Conservation (phyloP, 2,329 filamentous ascomycete species). For the Epichloe hybrida region DNA sequence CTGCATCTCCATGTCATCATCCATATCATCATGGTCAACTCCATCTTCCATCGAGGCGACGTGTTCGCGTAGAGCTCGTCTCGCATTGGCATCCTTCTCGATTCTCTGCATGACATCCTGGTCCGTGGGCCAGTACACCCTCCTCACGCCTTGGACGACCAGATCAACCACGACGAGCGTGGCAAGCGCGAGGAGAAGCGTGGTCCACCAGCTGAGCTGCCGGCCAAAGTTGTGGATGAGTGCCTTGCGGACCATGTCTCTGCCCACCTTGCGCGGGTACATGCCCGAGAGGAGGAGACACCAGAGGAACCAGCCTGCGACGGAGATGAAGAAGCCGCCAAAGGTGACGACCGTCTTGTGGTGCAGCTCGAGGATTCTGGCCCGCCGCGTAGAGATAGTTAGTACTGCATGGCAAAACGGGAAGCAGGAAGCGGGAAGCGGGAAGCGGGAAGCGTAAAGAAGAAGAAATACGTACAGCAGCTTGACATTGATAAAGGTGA, state of each 20-base stretch:
- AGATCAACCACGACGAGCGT: slow-evolving; percentile 59
- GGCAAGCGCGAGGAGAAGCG: slow-evolving; percentile 50
- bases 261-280: slow-evolving; percentile 39
- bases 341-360: slow-evolving; percentile 59
- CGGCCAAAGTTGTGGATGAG: slow-evolving; percentile 60
- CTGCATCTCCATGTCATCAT: slow-evolving; percentile 10
- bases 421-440: neutral
- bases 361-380: slow-evolving; percentile 64
- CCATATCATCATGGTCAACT: slow-evolving; percentile 3
- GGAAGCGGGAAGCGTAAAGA: neutral
- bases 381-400: too few relatives aligned
- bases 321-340: slow-evolving; percentile 42
- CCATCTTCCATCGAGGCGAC: slow-evolving; percentile 5
- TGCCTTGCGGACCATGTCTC: slow-evolving; percentile 56
- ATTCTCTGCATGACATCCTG: slow-evolving; percentile 74
- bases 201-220: slow-evolving; percentile 64
- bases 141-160: slow-evolving; percentile 48
- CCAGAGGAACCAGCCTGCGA: slow-evolving; percentile 78
- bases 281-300: slow-evolving; percentile 56
- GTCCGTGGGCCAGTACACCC: slow-evolving; percentile 63
- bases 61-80: slow-evolving; percentile 41
- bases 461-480: slow-evolving; percentile 42
- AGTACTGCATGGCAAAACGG: too few relatives aligned
- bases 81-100: slow-evolving; percentile 48
- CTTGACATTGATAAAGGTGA: slow-evolving; percentile 64